phyloP scores from a whole-genome alignment of 169 alveolate genomes.

The Babesia ovis region DNA sequence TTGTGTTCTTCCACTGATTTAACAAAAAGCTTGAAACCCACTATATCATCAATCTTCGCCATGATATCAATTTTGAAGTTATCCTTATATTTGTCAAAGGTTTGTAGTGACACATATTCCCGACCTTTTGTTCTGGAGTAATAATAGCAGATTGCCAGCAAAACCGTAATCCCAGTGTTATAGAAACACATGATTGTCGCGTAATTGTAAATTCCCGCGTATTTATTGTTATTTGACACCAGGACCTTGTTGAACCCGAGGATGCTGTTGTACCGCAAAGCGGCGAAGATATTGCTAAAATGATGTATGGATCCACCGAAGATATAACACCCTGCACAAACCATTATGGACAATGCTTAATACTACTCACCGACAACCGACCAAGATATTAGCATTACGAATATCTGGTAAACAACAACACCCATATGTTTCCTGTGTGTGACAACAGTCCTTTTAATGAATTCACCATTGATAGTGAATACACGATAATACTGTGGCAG shows the following conservation, averaged over 20 bases:
- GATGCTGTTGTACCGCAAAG: slow-evolving; percentile 24
- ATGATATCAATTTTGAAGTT: slow-evolving; percentile 35
- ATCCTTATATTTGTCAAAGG: slow-evolving; percentile 14
- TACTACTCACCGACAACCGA: slow-evolving; percentile 42
- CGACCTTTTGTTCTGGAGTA: slow-evolving; percentile 11
- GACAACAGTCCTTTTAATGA: slow-evolving; percentile 4
- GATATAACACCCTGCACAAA: slow-evolving; percentile 3
- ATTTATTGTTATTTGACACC: not conserved
- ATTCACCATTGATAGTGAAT: slow-evolving; percentile 21
- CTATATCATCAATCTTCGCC: slow-evolving; percentile 42
- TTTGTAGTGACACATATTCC: not conserved
- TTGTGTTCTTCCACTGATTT: slow-evolving; percentile 32
- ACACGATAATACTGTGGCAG: slow-evolving; percentile 26
- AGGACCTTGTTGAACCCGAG: slow-evolving; percentile 26
- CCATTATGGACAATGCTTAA: too few species aligned
- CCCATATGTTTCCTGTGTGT: not conserved
- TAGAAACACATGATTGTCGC: slow-evolving; percentile 18
- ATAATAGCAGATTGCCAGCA: slow-evolving; percentile 38
- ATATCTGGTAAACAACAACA: slow-evolving; percentile 21
- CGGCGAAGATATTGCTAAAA: slow-evolving; percentile 3
- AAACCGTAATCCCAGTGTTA: slow-evolving; percentile 25
- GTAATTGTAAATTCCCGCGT: slow-evolving; percentile 14
- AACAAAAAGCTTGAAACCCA: slow-evolving; percentile 43
- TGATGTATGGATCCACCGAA: slow-evolving; percentile 4
- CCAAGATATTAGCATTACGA: slow-evolving; percentile 16